Evolutionary conservation across 176 grass and related monocot species (phyloP).

Genomic region (Ensete glaucum): DNA sequence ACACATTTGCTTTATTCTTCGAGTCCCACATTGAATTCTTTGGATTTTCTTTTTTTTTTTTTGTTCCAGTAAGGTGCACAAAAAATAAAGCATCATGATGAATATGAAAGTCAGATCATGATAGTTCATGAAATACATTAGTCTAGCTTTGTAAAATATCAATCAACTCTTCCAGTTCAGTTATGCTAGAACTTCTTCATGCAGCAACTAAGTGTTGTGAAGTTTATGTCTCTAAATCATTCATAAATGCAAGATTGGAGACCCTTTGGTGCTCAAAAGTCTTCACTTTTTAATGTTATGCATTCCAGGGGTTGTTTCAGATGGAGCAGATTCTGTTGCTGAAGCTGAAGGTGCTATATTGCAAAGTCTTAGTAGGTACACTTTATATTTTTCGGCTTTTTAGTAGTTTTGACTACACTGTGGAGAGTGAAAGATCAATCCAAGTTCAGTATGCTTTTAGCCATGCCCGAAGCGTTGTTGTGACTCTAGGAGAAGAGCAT

Average conservation of each 20-base stretch:
- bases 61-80: neutral
- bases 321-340: conserved; percentile 70
- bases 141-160: too few relatives aligned
- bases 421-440: neutral
- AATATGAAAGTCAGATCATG: too few relatives aligned
- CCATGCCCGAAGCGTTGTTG: conserved; percentile 72
- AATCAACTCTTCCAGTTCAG: too few relatives aligned
- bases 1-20: too few relatives aligned
- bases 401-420: neutral
- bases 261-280: neutral
- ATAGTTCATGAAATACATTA: too few relatives aligned
- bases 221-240: neutral
- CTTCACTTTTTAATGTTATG: neutral
- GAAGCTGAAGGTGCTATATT: conserved; percentile 70
- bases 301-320: conserved; percentile 57
- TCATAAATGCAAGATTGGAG: neutral
- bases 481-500: conserved; percentile 68
- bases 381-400: neutral
- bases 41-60: too few relatives aligned
- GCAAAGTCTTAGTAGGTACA: conserved; percentile 89
- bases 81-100: neutral
- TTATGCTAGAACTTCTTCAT: neutral
- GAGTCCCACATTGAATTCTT: too few relatives aligned
- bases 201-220: neutral
- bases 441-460: conserved; percentile 25